Percentiles rank a stretch among this genome's conserved stretches.
Evolutionary conservation across 495 filamentous ascomycete genomes (phyloP).

Genomic region (Penicillium waksmanii): DNA sequence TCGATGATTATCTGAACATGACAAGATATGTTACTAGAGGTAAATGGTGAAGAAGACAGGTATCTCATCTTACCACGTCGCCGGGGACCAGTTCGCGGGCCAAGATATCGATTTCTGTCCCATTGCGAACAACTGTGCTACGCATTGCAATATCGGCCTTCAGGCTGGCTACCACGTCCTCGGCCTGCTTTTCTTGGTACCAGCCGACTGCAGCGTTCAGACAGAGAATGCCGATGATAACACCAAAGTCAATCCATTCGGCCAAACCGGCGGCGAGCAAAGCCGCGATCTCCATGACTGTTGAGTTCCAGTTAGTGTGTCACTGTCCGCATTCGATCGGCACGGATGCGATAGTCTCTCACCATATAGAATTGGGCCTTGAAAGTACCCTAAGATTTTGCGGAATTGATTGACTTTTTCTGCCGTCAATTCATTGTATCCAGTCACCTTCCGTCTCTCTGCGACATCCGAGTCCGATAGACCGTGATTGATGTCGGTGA

Average conservation of each 20-base stretch:
- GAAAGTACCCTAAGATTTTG: conserved; percentile 74
- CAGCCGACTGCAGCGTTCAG: conserved; percentile 78
- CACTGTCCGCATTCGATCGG: background rate
- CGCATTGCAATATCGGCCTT: conserved; percentile 83
- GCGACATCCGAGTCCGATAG: conserved; percentile 58
- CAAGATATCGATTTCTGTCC: conserved; percentile 65
- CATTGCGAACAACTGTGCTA: conserved; percentile 67
- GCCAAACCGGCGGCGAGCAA: conserved; percentile 72
- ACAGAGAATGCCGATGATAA: conserved; percentile 77
- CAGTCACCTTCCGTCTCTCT: conserved; percentile 59
- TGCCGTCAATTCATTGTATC: conserved; percentile 72
- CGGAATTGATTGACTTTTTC: conserved; percentile 75
- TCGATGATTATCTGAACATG: conserved; percentile 56
- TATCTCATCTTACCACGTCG: conserved; percentile 65
- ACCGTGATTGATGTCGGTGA: conserved; percentile 69
- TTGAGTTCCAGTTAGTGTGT: background rate
- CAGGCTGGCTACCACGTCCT: conserved; percentile 76
- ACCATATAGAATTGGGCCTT: conserved; percentile 81
- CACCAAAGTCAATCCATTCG: conserved; percentile 83
- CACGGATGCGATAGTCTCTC: conserved; percentile 22
- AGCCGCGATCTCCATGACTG: conserved; percentile 82
- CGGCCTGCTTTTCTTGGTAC: conserved; percentile 85
- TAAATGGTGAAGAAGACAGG: background rate
- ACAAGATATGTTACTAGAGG: background rate
- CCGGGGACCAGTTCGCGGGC: conserved; percentile 79